Conservation (phyloP, 2,329 filamentous ascomycete species). For the Hansfordia pulvinata region DNA sequence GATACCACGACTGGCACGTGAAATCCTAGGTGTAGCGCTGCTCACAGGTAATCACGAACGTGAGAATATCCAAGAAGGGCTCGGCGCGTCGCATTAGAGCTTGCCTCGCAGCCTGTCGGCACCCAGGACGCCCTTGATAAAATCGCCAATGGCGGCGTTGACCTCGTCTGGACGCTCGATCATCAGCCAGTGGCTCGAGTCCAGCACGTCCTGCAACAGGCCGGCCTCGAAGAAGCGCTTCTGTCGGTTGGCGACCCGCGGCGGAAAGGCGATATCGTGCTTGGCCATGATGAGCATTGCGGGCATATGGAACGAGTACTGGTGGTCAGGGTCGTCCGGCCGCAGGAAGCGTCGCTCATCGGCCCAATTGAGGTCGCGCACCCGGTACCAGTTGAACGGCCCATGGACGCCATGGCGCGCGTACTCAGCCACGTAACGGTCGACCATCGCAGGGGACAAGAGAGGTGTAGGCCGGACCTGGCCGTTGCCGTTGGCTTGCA, state of each 20-base stretch:
- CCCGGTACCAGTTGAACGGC: constrained; percentile 57
- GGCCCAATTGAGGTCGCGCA: constrained; percentile 44
- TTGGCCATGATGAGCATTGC: constrained; percentile 1
- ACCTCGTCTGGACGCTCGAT: constrained; percentile 1
- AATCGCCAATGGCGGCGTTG: not conserved
- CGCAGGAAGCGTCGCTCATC: constrained; percentile 33
- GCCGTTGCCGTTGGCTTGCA: constrained; percentile 22
- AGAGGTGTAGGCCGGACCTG: constrained; percentile 31
- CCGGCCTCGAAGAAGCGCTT: constrained; percentile 1
- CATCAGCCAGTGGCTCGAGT: constrained; percentile 1
- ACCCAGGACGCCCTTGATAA: not conserved
- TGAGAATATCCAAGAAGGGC: too few species aligned
- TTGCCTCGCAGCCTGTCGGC: too few species aligned
- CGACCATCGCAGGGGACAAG: constrained; percentile 43
- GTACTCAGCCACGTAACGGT: constrained; percentile 52
- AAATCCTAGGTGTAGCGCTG: too few species aligned
- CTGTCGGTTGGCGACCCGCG: constrained; percentile 1
- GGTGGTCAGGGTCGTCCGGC: too few species aligned
- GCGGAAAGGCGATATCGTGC: not conserved
- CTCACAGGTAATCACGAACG: too few species aligned
- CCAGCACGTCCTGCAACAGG: not conserved
- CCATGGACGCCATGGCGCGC: constrained; percentile 44
- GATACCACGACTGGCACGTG: too few species aligned
- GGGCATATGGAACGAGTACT: constrained; percentile 1
- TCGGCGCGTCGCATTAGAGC: too few species aligned